Evolutionary conservation across 176 grass and related monocot species (phyloP).

Genomic region (Ensete glaucum): DNA sequence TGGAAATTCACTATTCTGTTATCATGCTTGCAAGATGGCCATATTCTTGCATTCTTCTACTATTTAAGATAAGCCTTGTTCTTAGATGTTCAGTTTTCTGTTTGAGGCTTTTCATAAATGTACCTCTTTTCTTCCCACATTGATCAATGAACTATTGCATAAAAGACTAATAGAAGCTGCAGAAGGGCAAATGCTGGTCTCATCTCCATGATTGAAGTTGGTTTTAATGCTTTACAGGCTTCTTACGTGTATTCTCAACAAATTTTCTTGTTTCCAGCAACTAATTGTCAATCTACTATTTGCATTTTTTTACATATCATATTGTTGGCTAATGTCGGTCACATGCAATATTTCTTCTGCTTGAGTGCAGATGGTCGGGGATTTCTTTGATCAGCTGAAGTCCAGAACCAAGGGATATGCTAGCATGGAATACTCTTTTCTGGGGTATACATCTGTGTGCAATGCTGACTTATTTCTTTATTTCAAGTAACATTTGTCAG

Average conservation of each 20-base stretch:
- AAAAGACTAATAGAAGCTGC: background rate
- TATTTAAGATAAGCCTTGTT: background rate
- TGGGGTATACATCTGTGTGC: slow-evolving; percentile 40
- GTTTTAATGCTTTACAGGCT: background rate
- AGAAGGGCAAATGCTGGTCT: background rate
- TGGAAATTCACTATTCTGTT: background rate
- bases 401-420: slow-evolving; percentile 97
- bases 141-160: background rate
- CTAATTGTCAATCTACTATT: background rate
- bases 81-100: background rate
- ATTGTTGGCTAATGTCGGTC: slow-evolving; percentile 3
- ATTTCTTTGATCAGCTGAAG: slow-evolving; percentile 99
- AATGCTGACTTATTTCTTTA: background rate
- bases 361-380: slow-evolving; percentile 78
- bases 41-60: background rate
- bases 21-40: background rate
- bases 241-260: background rate
- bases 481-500: background rate
- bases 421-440: slow-evolving; percentile 95
- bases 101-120: background rate
- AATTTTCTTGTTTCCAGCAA: background rate
- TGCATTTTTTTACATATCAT: background rate
- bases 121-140: background rate
- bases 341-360: slow-evolving; percentile 14
- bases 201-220: background rate